Conservation (phyloP, 2,329 filamentous ascomycete genomes). For the Bipolaris zeicola region DNA sequence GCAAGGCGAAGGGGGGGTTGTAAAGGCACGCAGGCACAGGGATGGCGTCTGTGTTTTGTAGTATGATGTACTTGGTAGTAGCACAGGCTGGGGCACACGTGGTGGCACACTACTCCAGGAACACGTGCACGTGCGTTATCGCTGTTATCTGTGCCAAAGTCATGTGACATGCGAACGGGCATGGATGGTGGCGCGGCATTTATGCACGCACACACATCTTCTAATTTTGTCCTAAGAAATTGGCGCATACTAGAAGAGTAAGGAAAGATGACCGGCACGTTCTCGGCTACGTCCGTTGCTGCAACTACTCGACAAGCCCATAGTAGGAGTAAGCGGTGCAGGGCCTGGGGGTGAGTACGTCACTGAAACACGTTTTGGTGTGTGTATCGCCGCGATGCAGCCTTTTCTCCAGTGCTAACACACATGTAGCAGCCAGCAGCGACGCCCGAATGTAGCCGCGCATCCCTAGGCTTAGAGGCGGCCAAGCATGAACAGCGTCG, state of each 20-base stretch:
- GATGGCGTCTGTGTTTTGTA: too few species aligned
- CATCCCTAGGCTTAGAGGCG: background rate
- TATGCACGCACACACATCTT: background rate
- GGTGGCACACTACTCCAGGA: too few species aligned
- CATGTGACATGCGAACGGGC: background rate
- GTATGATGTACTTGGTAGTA: too few species aligned
- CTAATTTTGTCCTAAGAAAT: background rate
- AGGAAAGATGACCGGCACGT: background rate
- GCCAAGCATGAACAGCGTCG: too few species aligned
- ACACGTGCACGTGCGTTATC: too few species aligned
- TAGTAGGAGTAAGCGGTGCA: background rate
- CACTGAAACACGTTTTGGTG: background rate
- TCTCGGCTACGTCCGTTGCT: background rate
- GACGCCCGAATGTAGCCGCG: slow-evolving; percentile 3
- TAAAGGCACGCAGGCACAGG: too few species aligned
- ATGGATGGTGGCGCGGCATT: background rate
- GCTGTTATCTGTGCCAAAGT: background rate
- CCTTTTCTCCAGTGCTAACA: background rate
- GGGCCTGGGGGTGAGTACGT: background rate
- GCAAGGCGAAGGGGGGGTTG: too few species aligned
- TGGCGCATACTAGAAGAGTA: background rate
- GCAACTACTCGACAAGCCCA: background rate
- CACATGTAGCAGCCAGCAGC: background rate
- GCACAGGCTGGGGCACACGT: too few species aligned
- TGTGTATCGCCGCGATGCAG: background rate